Percentiles rank a stretch among this genome's conserved stretches.
Conservation (phyloP, 1,139 yeast genomes). For the Nakaseomyces sp. region DNA sequence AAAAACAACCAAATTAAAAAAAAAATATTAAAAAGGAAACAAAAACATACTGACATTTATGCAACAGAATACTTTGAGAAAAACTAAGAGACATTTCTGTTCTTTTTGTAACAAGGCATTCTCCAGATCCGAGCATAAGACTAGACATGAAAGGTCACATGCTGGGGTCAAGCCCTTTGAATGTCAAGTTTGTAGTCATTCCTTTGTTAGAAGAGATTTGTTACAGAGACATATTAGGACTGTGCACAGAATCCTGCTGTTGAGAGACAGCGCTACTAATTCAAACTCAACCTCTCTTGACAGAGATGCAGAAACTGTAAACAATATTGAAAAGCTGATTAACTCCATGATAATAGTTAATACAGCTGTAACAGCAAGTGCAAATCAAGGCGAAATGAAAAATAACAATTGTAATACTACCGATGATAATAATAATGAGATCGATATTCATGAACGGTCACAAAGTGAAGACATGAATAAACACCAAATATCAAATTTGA, state of each 20-base stretch:
- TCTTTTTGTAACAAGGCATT: constrained; percentile 76
- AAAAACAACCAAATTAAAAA: no score
- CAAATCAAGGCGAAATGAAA: no score
- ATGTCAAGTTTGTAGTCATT: constrained; percentile 60
- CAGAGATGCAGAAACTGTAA: background rate
- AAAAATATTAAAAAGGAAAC: no score
- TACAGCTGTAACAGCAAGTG: background rate
- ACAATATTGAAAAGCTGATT: constrained; percentile 1
- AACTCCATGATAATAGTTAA: constrained; percentile 6
- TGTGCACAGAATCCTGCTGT: constrained; percentile 42
- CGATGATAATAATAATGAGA: constrained; percentile 6
- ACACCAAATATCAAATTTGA: background rate
- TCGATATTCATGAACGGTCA: constrained; percentile 3
- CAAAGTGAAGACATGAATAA: constrained; percentile 4
- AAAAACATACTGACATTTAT: no score
- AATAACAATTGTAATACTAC: constrained; percentile 4
- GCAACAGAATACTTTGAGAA: background rate
- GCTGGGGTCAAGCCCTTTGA: constrained; percentile 78
- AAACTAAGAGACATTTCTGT: constrained; percentile 50
- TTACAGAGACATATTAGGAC: constrained; percentile 71
- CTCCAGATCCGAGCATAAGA: constrained; percentile 72
- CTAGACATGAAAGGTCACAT: constrained; percentile 76
- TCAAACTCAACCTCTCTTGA: background rate
- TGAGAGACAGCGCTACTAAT: background rate
- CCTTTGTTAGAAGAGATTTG: constrained; percentile 69